phyloP scores from a whole-genome alignment of 192 early-diverging fungal genomes.

The Tieghemiomyces parasiticus region DNA sequence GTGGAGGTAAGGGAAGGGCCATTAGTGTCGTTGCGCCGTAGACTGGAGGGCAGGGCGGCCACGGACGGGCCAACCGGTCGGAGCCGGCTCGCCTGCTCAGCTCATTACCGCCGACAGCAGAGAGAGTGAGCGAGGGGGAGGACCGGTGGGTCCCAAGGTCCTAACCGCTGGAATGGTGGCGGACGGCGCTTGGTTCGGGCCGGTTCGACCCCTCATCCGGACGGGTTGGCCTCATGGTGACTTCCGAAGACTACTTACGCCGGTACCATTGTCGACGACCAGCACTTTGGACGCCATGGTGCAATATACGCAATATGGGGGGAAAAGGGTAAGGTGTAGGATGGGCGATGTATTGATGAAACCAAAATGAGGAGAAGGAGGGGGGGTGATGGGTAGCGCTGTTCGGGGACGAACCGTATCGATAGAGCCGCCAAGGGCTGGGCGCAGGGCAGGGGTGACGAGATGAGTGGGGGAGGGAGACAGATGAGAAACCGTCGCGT shows the following conservation, averaged over 20 bases:
- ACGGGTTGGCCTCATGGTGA: neutral
- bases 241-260: slow-evolving; percentile 26
- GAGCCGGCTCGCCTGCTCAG: neutral
- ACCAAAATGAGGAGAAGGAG: too few species aligned
- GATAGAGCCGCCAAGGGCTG: too few species aligned
- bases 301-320: too few species aligned
- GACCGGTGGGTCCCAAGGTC: neutral
- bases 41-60: neutral
- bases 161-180: neutral
- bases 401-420: too few species aligned
- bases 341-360: too few species aligned
- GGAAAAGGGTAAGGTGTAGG: too few species aligned
- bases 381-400: too few species aligned
- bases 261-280: slow-evolving; percentile 74
- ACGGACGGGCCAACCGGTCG: neutral
- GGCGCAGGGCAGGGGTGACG: too few species aligned
- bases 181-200: neutral
- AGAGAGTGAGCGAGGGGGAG: neutral
- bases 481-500: too few species aligned
- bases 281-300: slow-evolving; percentile 39
- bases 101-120: neutral
- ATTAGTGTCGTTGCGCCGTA: neutral
- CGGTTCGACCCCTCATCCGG: neutral
- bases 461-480: too few species aligned
- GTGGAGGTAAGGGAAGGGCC: neutral